phyloP scores from a whole-genome alignment of 768 basidiomycete genomes.

The Leucocoprinus leucothites region DNA sequence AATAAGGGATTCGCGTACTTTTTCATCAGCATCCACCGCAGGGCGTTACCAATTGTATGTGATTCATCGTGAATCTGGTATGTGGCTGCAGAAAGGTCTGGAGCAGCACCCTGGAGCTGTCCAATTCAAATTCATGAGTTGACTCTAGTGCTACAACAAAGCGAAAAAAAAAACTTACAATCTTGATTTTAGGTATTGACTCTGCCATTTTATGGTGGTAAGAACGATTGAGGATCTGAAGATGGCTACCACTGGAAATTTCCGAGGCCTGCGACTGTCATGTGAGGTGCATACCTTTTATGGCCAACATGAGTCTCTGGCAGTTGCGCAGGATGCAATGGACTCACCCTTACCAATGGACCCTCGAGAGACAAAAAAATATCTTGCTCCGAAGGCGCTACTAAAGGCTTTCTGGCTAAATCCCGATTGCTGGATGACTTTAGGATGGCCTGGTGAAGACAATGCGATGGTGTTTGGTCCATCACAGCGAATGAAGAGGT shows the following conservation, averaged over 20 bases:
- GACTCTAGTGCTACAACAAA: not conserved
- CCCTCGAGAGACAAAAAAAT: too few species aligned
- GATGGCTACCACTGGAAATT: too few species aligned
- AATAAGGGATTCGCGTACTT: conserved; percentile 57
- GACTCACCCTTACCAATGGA: too few species aligned
- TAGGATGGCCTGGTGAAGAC: not conserved
- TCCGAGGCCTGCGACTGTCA: too few species aligned
- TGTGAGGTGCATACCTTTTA: too few species aligned
- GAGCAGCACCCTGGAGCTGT: conserved; percentile 82
- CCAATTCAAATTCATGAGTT: not conserved
- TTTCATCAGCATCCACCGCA: conserved; percentile 99
- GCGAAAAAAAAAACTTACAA: conserved; percentile 26
- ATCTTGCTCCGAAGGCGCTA: too few species aligned
- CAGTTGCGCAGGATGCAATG: too few species aligned
- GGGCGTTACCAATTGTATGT: conserved; percentile 92
- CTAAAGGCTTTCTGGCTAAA: too few species aligned
- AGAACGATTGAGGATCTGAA: too few species aligned
- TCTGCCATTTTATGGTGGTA: conserved; percentile 29
- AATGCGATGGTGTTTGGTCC: not conserved
- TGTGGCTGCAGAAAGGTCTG: conserved; percentile 85
- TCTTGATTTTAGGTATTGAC: conserved; percentile 37
- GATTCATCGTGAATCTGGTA: conserved; percentile 92
- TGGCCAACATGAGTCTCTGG: too few species aligned
- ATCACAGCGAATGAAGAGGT: not conserved
- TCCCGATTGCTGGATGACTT: not conserved